Percentiles rank a stretch among this genome's conserved stretches.
These are phyloP conservation scores for Aegilops sharonensis DNA, from an alignment of 176 grass and related monocot genomes.

Conservation along the genomic window DNA sequence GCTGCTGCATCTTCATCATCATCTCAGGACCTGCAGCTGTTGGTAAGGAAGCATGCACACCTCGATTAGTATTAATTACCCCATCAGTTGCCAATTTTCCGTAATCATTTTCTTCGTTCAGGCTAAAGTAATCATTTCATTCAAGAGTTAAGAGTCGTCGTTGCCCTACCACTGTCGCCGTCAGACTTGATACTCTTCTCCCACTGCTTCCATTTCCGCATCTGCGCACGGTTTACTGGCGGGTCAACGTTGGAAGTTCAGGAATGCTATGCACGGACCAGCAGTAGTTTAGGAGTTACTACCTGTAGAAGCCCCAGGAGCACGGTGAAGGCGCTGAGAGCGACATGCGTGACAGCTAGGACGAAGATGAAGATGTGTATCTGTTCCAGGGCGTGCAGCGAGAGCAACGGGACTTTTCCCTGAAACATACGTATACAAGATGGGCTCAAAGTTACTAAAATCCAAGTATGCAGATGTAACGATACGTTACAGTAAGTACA, in stretches of 20 bases:
- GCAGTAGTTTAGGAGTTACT: conserved; percentile 23
- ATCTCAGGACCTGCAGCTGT: conserved; percentile 35
- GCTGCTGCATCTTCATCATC: conserved; percentile 34
- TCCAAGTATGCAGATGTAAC: background rate
- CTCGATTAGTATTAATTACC: too few relatives aligned
- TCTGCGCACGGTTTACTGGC: conserved; percentile 24
- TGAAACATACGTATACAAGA: conserved; percentile 7
- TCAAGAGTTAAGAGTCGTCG: too few relatives aligned
- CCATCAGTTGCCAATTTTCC: too few relatives aligned
- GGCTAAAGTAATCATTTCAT: too few relatives aligned
- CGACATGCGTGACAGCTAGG: conserved; percentile 74
- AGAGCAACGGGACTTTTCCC: conserved; percentile 74
- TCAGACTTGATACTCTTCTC: conserved; percentile 44
- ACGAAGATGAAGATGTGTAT: conserved; percentile 94
- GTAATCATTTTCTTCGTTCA: too few relatives aligned
- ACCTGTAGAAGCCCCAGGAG: conserved; percentile 73
- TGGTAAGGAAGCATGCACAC: background rate
- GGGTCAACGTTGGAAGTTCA: background rate
- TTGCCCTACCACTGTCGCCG: conserved; percentile 33
- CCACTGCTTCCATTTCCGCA: conserved; percentile 64
- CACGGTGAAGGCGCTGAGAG: conserved; percentile 58
- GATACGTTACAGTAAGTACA: background rate
- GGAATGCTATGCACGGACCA: background rate
- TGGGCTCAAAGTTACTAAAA: background rate
- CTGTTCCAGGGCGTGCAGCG: conserved; percentile 72